Evolutionary conservation across 31 red algal species (phyloP), one percentile per base, ranked within the genome.

Genomic region (Pterothamnion heteromorphum): DNA sequence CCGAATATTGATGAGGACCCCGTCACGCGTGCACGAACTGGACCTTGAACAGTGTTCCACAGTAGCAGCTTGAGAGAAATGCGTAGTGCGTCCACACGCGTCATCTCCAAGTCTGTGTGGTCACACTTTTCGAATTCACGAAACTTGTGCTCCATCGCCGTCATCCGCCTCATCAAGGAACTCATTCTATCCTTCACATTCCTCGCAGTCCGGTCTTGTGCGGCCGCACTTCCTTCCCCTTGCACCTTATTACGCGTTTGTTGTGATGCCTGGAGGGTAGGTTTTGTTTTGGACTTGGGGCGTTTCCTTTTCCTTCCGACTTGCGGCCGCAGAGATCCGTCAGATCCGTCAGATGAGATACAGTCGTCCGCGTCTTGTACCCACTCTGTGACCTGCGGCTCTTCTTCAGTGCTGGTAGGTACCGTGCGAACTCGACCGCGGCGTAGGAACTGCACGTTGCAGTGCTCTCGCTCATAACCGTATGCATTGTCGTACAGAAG

Each of bases 31-130:
- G 78, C n/a, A 82, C 78, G 24, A 82, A 82, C n/a, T 27, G 26
- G 78, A 5, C 78, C 78, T 27, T 21, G 78, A 9, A 82, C 78
- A 5, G 78, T 27, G 31, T 82, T 27, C 9, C 5, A 82, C 21
- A 82, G 31, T 5, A 9, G 24, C n/a, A 82, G 24, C 14, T 27
- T 82, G 9, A 9, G 31, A 82, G 24, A 82, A 82, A 82, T 82
- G n/a, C 78, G 78, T 82, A 82, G 78, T 82, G 78, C 78, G 78
- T 82, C 78, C 21, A 28, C 78, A 82, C 78, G 78, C 78, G n/a
- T 27, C 78, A 27, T 82, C 78, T 82, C 78, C 9, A 82, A 27
- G 5, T 82, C 78, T 28, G n/a, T 82, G 78, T 82, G 78, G 78
- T 82, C 78, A 82, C 78, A 82, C 31, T 5, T 82, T 18, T 82